Evolutionary conservation across 2,329 filamentous ascomycete genomes (phyloP).

Genomic region (Trichophyton simii): DNA sequence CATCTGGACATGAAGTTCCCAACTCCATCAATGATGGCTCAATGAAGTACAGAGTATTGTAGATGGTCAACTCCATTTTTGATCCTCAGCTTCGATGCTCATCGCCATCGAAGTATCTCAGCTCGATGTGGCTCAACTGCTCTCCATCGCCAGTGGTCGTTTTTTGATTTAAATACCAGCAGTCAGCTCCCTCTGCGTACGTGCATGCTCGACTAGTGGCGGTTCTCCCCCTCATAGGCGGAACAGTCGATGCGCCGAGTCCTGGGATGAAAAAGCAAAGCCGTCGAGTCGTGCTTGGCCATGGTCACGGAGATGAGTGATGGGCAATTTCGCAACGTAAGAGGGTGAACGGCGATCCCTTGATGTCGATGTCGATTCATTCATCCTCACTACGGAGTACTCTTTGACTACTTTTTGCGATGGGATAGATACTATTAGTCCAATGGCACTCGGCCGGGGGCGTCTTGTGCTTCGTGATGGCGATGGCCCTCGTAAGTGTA

Average conservation of each 20-base stretch:
- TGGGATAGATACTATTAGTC: too few species aligned
- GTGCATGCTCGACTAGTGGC: not conserved
- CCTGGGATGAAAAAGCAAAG: not conserved
- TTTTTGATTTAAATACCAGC: too few species aligned
- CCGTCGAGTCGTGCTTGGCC: not conserved
- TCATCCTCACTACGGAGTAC: too few species aligned
- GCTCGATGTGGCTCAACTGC: too few species aligned
- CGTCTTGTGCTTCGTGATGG: not conserved
- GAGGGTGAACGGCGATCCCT: not conserved
- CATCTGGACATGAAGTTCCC: not conserved
- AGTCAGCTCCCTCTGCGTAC: too few species aligned
- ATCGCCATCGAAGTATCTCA: too few species aligned
- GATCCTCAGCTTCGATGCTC: not conserved
- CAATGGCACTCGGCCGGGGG: too few species aligned
- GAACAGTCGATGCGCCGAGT: not conserved
- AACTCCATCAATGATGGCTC: too few species aligned
- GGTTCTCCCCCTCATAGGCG: not conserved
- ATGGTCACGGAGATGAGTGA: not conserved
- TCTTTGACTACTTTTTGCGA: too few species aligned
- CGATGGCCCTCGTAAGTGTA: not conserved
- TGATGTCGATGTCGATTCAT: not conserved
- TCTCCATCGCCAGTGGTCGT: too few species aligned
- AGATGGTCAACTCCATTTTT: too few species aligned
- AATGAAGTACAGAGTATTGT: too few species aligned
- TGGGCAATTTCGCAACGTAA: not conserved